These are phyloP conservation scores for Cryphonectria radicalis DNA, from an alignment of 2,329 filamentous ascomycete genomes.

Conservation along the genomic window DNA sequence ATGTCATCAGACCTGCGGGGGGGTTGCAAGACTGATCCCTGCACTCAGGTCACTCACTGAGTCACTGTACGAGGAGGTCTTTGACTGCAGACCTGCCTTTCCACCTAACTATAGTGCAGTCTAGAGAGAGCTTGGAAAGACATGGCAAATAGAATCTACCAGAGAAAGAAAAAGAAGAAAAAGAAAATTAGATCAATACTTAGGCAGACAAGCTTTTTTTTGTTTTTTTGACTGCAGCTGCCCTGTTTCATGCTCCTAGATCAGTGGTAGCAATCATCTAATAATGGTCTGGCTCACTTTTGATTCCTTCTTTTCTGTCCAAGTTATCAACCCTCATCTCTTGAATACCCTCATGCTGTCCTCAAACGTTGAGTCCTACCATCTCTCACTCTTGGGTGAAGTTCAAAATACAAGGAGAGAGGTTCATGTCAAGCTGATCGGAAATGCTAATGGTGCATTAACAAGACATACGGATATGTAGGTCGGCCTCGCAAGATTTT, in stretches of 20 bases:
- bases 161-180: background rate
- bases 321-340: background rate
- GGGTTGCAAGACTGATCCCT: background rate
- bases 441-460: background rate
- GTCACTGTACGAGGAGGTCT: background rate
- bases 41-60: background rate
- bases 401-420: background rate
- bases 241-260: background rate
- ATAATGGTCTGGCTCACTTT: background rate
- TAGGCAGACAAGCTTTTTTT: background rate
- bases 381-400: no score
- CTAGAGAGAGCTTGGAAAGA: background rate
- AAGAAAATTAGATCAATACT: background rate
- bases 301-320: background rate
- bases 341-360: background rate
- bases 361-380: no score
- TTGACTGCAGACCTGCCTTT: background rate
- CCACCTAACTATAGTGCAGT: background rate
- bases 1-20: background rate
- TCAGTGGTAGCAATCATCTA: background rate
- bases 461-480: background rate
- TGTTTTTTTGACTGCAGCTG: background rate
- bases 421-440: background rate
- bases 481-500: background rate
- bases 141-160: no score